Conservation (phyloP, 192 early-diverging fungal species). For the Spizellomyces punctatus region DNA sequence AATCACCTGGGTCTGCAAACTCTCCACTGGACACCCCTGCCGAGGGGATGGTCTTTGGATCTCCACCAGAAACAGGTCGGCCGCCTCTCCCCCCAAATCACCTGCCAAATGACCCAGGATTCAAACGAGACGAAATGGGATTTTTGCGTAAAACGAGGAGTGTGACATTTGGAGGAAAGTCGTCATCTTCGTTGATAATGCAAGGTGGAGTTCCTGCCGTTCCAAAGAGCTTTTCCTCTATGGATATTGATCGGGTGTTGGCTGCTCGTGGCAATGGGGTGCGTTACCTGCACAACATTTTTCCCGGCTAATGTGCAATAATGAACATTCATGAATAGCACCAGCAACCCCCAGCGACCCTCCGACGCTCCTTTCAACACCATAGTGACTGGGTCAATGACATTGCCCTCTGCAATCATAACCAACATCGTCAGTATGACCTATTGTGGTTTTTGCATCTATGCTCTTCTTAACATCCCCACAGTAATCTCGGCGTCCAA, state of each 20-base stretch:
- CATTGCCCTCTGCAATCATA: constrained; percentile 71
- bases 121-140: constrained; percentile 2
- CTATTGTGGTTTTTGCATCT: neutral
- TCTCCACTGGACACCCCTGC: neutral
- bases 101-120: neutral
- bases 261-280: no score
- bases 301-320: constrained; percentile 9
- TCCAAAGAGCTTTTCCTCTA: constrained; percentile 7
- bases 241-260: constrained; percentile 6
- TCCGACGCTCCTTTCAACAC: constrained; percentile 68
- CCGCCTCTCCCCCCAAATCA: neutral
- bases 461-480: constrained; percentile 3
- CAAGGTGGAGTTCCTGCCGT: neutral
- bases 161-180: constrained; percentile 25
- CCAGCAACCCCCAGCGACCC: constrained; percentile 60
- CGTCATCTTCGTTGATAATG: constrained; percentile 6
- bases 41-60: neutral
- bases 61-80: constrained; percentile 4
- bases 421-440: constrained; percentile 60
- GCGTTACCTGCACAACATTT: neutral
- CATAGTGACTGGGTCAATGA: constrained; percentile 99
- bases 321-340: neutral
- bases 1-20: neutral
- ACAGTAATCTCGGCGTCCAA: constrained; percentile 86
- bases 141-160: constrained; percentile 23